Percentiles rank a stretch among this genome's conserved stretches.
Conservation (phyloP, 1,284 basidiomycete genomes). For the Microbotryomycetes sp. region DNA sequence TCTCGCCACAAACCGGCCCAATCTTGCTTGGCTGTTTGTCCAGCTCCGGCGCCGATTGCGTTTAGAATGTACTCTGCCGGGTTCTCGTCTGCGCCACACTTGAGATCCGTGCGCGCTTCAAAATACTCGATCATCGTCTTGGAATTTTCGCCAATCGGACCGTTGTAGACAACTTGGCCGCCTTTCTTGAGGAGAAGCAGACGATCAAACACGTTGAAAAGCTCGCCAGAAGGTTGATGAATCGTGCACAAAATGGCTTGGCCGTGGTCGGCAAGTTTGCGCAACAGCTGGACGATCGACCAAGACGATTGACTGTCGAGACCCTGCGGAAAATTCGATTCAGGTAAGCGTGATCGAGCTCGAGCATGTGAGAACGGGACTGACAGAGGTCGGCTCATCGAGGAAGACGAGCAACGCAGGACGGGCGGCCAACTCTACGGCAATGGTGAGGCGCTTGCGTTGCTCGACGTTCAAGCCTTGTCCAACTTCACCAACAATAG, state of each 20-base stretch:
- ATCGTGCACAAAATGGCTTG: conserved; percentile 58
- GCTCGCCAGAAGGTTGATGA: conserved; percentile 62
- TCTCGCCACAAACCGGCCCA: conserved; percentile 69
- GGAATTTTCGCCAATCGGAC: conserved; percentile 50
- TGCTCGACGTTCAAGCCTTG: conserved; percentile 56
- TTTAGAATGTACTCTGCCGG: conserved; percentile 44
- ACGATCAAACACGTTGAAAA: conserved; percentile 59
- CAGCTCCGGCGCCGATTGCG: conserved; percentile 67
- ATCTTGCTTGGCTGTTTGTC: conserved; percentile 56
- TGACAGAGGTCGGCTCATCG: conserved; percentile 49
- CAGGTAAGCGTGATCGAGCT: conserved; percentile 44
- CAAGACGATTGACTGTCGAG: conserved; percentile 83
- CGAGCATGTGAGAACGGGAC: conserved; percentile 45
- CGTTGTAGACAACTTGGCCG: conserved; percentile 50
- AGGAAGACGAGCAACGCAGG: conserved; percentile 71
- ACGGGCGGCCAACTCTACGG: conserved; percentile 51
- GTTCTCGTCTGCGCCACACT: conserved; percentile 49
- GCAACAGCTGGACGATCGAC: conserved; percentile 71
- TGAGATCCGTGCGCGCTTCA: conserved; percentile 46
- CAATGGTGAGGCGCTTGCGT: conserved; percentile 71
- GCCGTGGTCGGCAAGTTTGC: conserved; percentile 65
- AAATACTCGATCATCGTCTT: conserved; percentile 49
- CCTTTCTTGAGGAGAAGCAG: conserved; percentile 46
- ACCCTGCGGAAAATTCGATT: conserved; percentile 48
- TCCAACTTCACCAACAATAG: conserved; percentile 65